phyloP scores from a whole-genome alignment of 1,139 yeast species.

The Scheffersomyces illinoinensis region DNA sequence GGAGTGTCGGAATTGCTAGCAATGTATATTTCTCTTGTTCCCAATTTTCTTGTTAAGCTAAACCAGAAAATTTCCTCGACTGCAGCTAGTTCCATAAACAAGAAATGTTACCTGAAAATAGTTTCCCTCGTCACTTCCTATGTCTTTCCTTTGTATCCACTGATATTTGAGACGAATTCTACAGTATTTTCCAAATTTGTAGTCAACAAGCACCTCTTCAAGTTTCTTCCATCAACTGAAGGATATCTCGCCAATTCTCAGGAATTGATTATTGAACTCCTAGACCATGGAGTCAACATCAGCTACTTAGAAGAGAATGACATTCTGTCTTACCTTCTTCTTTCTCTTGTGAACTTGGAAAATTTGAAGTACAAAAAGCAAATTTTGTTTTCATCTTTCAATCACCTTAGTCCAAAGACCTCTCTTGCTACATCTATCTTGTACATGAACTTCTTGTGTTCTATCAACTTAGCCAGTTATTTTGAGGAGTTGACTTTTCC shows the following conservation, averaged over 20 bases:
- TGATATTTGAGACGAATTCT: neutral
- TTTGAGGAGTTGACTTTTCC: slow-evolving; percentile 16
- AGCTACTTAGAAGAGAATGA: slow-evolving; percentile 10
- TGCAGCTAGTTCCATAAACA: neutral
- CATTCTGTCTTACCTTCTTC: slow-evolving; percentile 7
- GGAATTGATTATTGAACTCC: slow-evolving; percentile 21
- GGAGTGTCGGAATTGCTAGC: neutral
- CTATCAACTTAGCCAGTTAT: slow-evolving; percentile 14
- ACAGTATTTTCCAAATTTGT: neutral
- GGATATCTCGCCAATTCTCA: neutral
- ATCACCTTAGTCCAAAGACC: slow-evolving; percentile 21
- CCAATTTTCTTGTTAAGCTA: neutral
- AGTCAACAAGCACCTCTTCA: neutral
- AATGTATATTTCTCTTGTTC: neutral
- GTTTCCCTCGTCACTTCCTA: neutral
- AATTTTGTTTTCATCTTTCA: slow-evolving; percentile 20
- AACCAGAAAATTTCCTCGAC: neutral
- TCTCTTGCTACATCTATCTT: slow-evolving; percentile 21
- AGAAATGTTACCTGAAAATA: neutral
- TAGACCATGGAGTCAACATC: slow-evolving; percentile 25
- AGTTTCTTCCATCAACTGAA: neutral
- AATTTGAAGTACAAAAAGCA: slow-evolving; percentile 8
- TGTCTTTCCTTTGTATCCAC: neutral
- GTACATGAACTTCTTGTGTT: slow-evolving; percentile 20
- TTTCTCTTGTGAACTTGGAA: slow-evolving; percentile 7